Conservation (phyloP, 257 asterid genomes). For the Ballota nigra region DNA sequence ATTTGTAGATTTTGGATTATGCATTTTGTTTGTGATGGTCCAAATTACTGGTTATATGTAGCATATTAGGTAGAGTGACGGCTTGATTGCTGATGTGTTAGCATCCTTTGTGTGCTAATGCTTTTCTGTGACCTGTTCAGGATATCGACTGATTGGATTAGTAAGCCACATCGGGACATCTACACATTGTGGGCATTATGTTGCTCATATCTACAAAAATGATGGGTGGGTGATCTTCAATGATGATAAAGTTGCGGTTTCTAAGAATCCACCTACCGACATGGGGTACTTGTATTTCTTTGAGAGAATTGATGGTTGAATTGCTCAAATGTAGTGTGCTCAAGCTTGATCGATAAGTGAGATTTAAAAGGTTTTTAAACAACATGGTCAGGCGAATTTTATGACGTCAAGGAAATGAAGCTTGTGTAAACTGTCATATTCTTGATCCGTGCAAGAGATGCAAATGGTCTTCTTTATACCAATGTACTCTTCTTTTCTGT, state of each 20-base stretch:
- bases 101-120: neutral
- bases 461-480: neutral
- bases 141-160: constrained; percentile 71
- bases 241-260: constrained; percentile 82
- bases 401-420: neutral
- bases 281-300: constrained; percentile 96
- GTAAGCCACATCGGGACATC: constrained; percentile 97
- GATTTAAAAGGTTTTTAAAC: neutral
- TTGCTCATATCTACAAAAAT: constrained; percentile 79
- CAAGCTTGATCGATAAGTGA: neutral
- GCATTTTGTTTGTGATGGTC: neutral
- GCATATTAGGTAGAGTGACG: too few species aligned
- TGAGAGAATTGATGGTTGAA: constrained; percentile 66
- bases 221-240: constrained; percentile 95
- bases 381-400: constrained; percentile 1
- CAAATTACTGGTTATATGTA: neutral
- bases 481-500: neutral
- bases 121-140: constrained; percentile 38
- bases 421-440: neutral
- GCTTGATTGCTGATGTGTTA: too few species aligned
- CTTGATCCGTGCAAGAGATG: neutral
- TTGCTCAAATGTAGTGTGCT: neutral
- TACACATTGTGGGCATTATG: constrained; percentile 97
- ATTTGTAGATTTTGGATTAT: neutral
- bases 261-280: constrained; percentile 82